A percentile compares a stretch with the other conserved stretches of the same genome.
These are phyloP conservation scores for Eutrema yunnanense DNA, from an alignment of 345 rosid species.

Conservation along the genomic window DNA sequence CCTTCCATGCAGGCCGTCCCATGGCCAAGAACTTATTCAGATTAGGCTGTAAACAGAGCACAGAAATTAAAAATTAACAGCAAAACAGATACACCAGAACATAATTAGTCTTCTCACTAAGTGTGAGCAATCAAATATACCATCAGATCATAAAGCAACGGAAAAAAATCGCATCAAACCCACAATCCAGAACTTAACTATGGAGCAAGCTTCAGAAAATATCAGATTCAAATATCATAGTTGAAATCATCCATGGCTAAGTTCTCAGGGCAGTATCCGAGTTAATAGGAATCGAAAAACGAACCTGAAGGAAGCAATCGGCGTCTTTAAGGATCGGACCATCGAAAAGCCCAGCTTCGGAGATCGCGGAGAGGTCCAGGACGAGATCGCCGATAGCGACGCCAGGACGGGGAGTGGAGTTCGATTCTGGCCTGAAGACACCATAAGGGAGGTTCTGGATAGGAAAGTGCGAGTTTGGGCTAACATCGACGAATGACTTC, in stretches of 20 bases:
- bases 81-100: neutral
- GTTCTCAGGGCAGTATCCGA: neutral
- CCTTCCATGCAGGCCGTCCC: conserved; percentile 96
- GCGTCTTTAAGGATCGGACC: conserved; percentile 58
- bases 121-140: no score
- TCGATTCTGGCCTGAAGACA: conserved; percentile 56
- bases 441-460: conserved; percentile 95
- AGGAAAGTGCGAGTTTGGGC: conserved; percentile 74
- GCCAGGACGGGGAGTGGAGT: conserved; percentile 58
- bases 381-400: conserved; percentile 81
- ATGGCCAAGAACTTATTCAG: conserved; percentile 71
- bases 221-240: conserved; percentile 5
- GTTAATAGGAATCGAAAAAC: neutral
- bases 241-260: neutral
- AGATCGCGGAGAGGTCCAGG: conserved; percentile 68
- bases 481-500: conserved; percentile 60
- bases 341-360: conserved; percentile 69
- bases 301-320: conserved; percentile 87
- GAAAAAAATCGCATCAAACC: no score
- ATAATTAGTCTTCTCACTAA: no score
- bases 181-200: conserved; percentile 1
- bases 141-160: no score
- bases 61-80: neutral
- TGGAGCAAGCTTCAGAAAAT: neutral
- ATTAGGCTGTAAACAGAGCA: conserved; percentile 56